Percentiles rank a stretch among this genome's conserved stretches.
Conservation (phyloP, 495 filamentous ascomycete species). For the Sordaria brevicollis region DNA sequence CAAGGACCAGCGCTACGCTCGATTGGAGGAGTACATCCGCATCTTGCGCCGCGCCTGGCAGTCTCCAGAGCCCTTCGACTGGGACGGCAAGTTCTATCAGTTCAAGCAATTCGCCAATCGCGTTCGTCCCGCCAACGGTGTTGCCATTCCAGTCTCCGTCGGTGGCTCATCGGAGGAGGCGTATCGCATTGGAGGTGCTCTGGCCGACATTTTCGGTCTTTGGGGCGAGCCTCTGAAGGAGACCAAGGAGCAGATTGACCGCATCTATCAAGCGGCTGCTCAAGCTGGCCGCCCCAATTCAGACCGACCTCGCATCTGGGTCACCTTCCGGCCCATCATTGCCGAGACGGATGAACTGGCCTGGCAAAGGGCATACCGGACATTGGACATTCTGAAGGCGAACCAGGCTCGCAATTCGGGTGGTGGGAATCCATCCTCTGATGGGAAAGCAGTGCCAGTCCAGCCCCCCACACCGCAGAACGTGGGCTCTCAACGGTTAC, state of each 20-base stretch:
- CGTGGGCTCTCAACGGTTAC: conserved; percentile 41
- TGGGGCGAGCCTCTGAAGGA: conserved; percentile 49
- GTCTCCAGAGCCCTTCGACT: conserved; percentile 42
- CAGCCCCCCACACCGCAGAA: conserved; percentile 34
- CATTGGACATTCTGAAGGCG: conserved; percentile 29
- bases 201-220: conserved; percentile 46
- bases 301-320: conserved; percentile 44
- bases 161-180: conserved; percentile 44
- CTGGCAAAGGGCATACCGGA: conserved; percentile 42
- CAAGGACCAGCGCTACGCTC: conserved; percentile 41
- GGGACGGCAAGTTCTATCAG: conserved; percentile 39
- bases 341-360: conserved; percentile 46
- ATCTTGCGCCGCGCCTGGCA: conserved; percentile 43
- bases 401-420: conserved; percentile 2
- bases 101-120: conserved; percentile 43
- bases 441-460: background rate
- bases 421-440: background rate
- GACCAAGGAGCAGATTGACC: conserved; percentile 44
- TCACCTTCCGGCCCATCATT: conserved; percentile 44
- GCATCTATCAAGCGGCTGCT: conserved; percentile 39
- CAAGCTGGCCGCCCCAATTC: conserved; percentile 27
- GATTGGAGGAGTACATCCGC: conserved; percentile 43
- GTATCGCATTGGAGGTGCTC: conserved; percentile 40
- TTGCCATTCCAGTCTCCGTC: conserved; percentile 39
- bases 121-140: conserved; percentile 36